Base-by-base conservation (phyloP, 2,329 filamentous ascomycete genomes). In the Talaromyces sp. region DNA sequence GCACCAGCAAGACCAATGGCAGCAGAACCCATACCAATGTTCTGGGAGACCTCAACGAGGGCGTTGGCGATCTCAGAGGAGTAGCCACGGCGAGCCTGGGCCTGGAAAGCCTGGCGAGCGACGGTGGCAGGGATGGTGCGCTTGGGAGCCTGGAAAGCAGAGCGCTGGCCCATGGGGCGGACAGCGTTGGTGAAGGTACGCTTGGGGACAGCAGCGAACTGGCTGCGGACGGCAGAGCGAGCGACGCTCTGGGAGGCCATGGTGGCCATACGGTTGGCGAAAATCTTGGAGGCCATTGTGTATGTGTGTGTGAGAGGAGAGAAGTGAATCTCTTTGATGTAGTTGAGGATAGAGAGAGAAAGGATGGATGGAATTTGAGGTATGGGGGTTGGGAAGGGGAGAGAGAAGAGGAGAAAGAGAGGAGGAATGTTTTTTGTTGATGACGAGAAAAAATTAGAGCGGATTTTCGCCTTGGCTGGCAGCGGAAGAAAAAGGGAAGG, bases 1-100 rank as follows among this genome's bases (percentile, higher is more conserved):
- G 91, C 90, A 90, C 90, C 90, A 79, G 90, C 91, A 78, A 96
- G 90, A 90, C 92, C 92, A 79, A 96, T 93, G 85, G 92, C 92
- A 78, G 92, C 92, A 75, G 88, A 85, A 83, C 90, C 90, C 90
- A 93, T 93, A 87, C 90, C 90, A 78, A 93, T 81, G 89, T 93
- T 93, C 88, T 92, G 90, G 82, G 90, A 93, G 83, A 92, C 90
- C 87, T 93, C 90, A 81, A 93, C 90, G 85, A 93, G 89, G 82
- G 90, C 90, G 86, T 75, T 68, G 84, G 90, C 90, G 82, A 93
- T 91, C 88, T 93, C 90, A 78, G 90, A 93, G 77, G 89, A 92
- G 89, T 93, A 93, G 80, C 88, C 87, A 79, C 90, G 90, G 81
- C 86, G 87, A 79, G 85, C 83, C 80, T 84, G 87, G 70, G 74